Percentiles rank a stretch among this genome's conserved stretches.
These are phyloP conservation scores for Lasiodiplodia sp. DNA, from an alignment of 2,329 filamentous ascomycete genomes.

Conservation along the genomic window DNA sequence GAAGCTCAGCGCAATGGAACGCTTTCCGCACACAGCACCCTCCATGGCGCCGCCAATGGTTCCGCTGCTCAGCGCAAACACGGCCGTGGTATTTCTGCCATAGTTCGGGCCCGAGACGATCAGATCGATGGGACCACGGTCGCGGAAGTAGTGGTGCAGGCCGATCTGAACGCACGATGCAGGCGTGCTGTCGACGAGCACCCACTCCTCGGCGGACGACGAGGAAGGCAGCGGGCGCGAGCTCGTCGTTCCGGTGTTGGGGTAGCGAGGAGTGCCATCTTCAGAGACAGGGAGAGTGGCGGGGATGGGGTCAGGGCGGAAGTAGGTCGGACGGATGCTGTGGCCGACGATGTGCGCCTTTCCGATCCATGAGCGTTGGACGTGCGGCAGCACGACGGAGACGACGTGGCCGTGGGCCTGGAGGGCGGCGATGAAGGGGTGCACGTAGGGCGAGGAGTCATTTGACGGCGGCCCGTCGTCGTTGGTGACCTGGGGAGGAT, in stretches of 20 bases:
- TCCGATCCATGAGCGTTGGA: conserved; percentile 96
- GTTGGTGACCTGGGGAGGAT: conserved; percentile 53
- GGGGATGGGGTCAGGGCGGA: conserved; percentile 68
- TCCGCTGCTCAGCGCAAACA: conserved; percentile 57
- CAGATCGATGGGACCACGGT: conserved; percentile 54
- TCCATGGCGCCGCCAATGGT: conserved; percentile 60
- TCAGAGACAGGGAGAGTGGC: conserved; percentile 32
- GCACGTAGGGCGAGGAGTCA: conserved; percentile 58
- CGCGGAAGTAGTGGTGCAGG: conserved; percentile 55
- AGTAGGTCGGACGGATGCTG: conserved; percentile 84
- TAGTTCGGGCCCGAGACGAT: conserved; percentile 60
- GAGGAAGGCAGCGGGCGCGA: conserved; percentile 41
- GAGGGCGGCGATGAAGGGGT: conserved; percentile 54
- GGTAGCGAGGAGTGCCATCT: conserved; percentile 40
- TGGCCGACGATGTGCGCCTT: conserved; percentile 97
- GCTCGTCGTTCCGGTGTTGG: conserved; percentile 48
- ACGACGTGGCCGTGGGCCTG: conserved; percentile 79
- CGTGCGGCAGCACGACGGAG: conserved; percentile 88
- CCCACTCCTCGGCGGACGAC: conserved; percentile 54
- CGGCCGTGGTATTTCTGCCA: conserved; percentile 58
- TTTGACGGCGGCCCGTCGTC: conserved; percentile 60
- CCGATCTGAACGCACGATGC: conserved; percentile 59
- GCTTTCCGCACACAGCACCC: conserved; percentile 55
- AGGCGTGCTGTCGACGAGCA: conserved; percentile 59
- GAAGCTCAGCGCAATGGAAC: conserved; percentile 82